These are phyloP conservation scores for Aspergillus diversus DNA, from an alignment of 495 filamentous ascomycete genomes.

Conservation along the genomic window DNA sequence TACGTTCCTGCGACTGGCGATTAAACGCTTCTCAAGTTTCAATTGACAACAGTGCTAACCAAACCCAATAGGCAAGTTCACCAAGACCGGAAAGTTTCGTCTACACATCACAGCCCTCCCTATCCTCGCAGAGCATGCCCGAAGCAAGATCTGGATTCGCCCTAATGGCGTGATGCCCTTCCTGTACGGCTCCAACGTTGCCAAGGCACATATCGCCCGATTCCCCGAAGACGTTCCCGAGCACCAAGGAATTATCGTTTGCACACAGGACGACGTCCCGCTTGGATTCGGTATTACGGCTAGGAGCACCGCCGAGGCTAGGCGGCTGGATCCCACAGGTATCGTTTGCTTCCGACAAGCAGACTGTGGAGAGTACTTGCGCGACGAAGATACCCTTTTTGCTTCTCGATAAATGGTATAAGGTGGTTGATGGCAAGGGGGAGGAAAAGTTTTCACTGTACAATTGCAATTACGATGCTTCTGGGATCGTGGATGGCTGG, in stretches of 20 bases:
- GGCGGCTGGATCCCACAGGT: slow-evolving; percentile 84
- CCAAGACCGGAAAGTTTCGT: slow-evolving; percentile 83
- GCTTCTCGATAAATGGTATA: slow-evolving; percentile 19
- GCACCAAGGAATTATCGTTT: slow-evolving; percentile 46
- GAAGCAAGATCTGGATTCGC: slow-evolving; percentile 95
- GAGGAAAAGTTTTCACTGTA: background rate
- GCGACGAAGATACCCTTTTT: slow-evolving; percentile 66
- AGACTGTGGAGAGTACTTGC: slow-evolving; percentile 89
- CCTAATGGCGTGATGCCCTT: slow-evolving; percentile 92
- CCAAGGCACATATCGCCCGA: slow-evolving; percentile 89
- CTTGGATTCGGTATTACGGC: slow-evolving; percentile 79
- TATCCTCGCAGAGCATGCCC: slow-evolving; percentile 82
- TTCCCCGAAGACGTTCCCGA: slow-evolving; percentile 80
- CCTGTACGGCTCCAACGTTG: slow-evolving; percentile 85
- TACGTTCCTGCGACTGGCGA: background rate
- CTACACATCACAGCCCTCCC: slow-evolving; percentile 59
- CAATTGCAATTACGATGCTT: background rate
- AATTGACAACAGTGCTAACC: background rate
- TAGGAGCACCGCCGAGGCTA: slow-evolving; percentile 77
- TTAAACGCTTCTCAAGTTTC: background rate
- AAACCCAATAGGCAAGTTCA: slow-evolving; percentile 68
- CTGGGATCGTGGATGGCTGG: background rate
- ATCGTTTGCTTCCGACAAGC: slow-evolving; percentile 84
- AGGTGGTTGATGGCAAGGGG: background rate
- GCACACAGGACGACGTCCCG: slow-evolving; percentile 49